Evolutionary conservation across 2,329 filamentous ascomycete species (phyloP).

Genomic region (Diaporthe humulicola): DNA sequence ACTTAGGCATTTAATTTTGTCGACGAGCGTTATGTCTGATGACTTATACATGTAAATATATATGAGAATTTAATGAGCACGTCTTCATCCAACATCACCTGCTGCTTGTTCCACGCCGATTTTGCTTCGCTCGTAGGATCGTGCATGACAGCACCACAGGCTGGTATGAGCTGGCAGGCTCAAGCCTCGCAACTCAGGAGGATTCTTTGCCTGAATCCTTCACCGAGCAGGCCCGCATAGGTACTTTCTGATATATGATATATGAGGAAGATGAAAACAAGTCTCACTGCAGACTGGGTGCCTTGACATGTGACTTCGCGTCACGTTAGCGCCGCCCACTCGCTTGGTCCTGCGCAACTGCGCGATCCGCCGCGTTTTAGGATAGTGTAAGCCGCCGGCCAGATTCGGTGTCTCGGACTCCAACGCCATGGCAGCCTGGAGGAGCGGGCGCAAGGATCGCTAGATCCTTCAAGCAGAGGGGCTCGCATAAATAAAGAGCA

Average conservation of each 20-base stretch:
- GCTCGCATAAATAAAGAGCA: neutral
- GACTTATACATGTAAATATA: constrained; percentile 3
- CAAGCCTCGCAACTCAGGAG: neutral
- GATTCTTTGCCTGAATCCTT: neutral
- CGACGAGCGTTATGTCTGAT: constrained; percentile 18
- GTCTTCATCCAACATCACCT: neutral
- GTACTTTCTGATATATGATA: neutral
- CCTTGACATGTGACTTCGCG: constrained; percentile 9
- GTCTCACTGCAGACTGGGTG: no score
- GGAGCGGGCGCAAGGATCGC: neutral
- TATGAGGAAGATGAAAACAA: neutral
- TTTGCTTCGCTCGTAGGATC: neutral
- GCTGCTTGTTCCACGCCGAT: neutral
- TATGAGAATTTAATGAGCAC: neutral
- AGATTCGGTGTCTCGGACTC: constrained; percentile 30
- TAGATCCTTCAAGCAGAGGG: neutral
- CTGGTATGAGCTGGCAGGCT: neutral
- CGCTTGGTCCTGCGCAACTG: neutral
- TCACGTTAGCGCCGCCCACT: neutral
- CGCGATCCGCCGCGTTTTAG: neutral
- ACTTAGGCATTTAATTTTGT: neutral
- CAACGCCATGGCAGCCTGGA: neutral
- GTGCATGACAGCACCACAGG: neutral
- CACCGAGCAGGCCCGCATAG: neutral
- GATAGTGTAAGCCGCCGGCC: constrained; percentile 1